Evolutionary conservation across 2,329 filamentous ascomycete genomes (phyloP).

Genomic region (Arthrinium puccinioides): DNA sequence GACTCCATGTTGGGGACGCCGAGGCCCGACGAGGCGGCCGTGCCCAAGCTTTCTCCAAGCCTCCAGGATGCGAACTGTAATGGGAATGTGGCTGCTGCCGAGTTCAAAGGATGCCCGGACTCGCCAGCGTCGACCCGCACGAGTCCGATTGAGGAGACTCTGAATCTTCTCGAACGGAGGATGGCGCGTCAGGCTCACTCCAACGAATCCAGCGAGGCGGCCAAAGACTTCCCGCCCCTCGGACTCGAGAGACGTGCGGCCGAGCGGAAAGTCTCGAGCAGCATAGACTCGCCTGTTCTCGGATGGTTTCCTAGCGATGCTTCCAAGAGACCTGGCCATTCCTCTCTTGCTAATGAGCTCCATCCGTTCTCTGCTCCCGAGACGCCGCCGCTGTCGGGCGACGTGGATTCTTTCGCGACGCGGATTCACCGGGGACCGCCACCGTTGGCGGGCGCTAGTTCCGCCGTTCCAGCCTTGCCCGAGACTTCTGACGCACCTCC

Average conservation of each 20-base stretch:
- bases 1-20: neutral
- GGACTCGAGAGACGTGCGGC: neutral
- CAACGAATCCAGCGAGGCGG: conserved; percentile 11
- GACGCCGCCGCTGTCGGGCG: no score
- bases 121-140: no score
- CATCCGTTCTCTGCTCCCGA: no score
- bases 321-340: no score
- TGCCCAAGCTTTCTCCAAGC: neutral
- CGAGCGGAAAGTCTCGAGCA: neutral
- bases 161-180: conserved; percentile 14
- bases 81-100: neutral
- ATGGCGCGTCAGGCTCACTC: conserved; percentile 15
- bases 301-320: conserved; percentile 12
- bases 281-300: conserved; percentile 15
- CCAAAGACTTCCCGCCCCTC: no score
- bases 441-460: no score
- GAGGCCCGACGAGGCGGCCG: neutral
- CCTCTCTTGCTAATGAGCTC: no score
- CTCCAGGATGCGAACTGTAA: neutral
- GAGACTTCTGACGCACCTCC: no score
- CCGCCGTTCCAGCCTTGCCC: conserved; percentile 2
- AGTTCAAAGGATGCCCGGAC: neutral
- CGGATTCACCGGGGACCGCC: no score
- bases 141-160: conserved; percentile 3
- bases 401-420: no score